These are phyloP conservation scores for Kokia cookei DNA, from an alignment of 441 rosid species.

Conservation along the genomic window DNA sequence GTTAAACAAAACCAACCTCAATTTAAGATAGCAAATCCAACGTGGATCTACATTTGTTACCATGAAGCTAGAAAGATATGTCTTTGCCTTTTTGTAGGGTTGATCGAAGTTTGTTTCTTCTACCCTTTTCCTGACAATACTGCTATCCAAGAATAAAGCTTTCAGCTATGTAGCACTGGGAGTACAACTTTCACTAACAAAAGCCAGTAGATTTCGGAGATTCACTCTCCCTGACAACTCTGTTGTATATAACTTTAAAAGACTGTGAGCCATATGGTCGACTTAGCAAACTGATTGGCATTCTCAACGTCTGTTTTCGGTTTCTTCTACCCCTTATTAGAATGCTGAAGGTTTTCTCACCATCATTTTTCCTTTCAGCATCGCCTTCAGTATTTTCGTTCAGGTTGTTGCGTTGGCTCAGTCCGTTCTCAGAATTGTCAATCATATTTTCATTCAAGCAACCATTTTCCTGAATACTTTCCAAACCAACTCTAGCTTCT, in stretches of 20 bases:
- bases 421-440: conserved; percentile 23
- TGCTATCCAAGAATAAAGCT: conserved; percentile 11
- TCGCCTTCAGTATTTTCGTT: conserved; percentile 26
- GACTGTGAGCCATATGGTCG: conserved; percentile 90
- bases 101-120: conserved; percentile 13
- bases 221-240: conserved; percentile 83
- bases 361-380: conserved; percentile 38
- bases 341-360: conserved; percentile 89
- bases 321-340: conserved; percentile 86
- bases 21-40: conserved; percentile 7
- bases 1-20: conserved; percentile 32
- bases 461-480: conserved; percentile 39
- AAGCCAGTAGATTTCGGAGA: conserved; percentile 47
- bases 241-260: conserved; percentile 69
- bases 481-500: conserved; percentile 21
- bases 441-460: conserved; percentile 19
- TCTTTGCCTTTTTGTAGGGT: conserved; percentile 2
- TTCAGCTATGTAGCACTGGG: conserved; percentile 36
- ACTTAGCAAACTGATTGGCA: conserved; percentile 91
- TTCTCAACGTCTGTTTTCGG: conserved; percentile 84
- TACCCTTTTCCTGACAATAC: conserved; percentile 12
- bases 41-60: conserved; percentile 6
- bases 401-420: conserved; percentile 20
- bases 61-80: conserved; percentile 15
- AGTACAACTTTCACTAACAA: conserved; percentile 33